Percentiles rank a stretch among this genome's conserved stretches.
phyloP scores from a whole-genome alignment of 1,284 basidiomycete species.

The Inonotus hispidus region DNA sequence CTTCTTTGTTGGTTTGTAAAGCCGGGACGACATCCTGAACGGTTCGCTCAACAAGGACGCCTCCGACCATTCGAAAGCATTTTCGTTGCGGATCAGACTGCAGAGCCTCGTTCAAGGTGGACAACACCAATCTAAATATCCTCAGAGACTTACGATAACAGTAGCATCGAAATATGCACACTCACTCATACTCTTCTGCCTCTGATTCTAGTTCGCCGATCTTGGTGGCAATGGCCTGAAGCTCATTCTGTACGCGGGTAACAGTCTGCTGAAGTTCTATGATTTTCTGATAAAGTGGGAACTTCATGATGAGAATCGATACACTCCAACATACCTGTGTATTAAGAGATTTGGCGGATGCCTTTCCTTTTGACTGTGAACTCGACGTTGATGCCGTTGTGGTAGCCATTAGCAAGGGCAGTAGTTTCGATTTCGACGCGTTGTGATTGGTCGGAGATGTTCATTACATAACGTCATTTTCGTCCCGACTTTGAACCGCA shows the following conservation, averaged over 20 bases:
- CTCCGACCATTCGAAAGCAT: slow-evolving; percentile 96
- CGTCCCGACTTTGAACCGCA: slow-evolving; percentile 8
- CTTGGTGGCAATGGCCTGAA: slow-evolving; percentile 83
- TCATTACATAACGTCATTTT: slow-evolving; percentile 13
- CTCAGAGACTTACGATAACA: not conserved
- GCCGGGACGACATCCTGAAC: slow-evolving; percentile 94
- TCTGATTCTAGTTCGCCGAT: slow-evolving; percentile 93
- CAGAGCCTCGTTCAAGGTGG: slow-evolving; percentile 77
- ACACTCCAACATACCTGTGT: slow-evolving; percentile 52
- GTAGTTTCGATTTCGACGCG: slow-evolving; percentile 9
- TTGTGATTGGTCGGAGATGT: slow-evolving; percentile 7
- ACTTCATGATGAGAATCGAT: slow-evolving; percentile 20
- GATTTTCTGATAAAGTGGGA: slow-evolving; percentile 34
- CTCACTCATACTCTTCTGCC: slow-evolving; percentile 83
- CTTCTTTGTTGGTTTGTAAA: slow-evolving; percentile 78
- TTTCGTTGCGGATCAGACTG: slow-evolving; percentile 81
- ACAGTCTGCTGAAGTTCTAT: slow-evolving; percentile 78
- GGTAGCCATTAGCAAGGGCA: not conserved
- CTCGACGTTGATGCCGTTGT: slow-evolving; percentile 28
- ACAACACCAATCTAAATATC: slow-evolving; percentile 75
- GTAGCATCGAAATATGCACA: slow-evolving; percentile 18
- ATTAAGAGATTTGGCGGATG: slow-evolving; percentile 43
- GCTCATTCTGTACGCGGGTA: slow-evolving; percentile 71
- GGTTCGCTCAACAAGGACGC: slow-evolving; percentile 92
- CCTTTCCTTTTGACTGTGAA: slow-evolving; percentile 38